These are phyloP conservation scores for Syzygium oleosum DNA, from an alignment of 345 rosid species.

Conservation along the genomic window DNA sequence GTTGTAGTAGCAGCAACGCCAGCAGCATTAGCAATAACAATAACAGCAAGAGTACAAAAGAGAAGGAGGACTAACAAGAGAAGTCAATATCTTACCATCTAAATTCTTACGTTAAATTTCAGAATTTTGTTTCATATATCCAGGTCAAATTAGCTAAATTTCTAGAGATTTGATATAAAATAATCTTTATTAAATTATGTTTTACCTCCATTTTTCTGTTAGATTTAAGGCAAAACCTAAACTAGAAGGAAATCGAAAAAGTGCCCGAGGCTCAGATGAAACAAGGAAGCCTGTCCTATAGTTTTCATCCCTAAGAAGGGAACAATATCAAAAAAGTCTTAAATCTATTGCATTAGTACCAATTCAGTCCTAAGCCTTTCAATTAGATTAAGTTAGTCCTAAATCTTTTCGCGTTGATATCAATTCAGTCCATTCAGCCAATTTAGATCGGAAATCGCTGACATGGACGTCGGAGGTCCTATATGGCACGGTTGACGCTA, in stretches of 20 bases:
- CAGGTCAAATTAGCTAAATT: not conserved
- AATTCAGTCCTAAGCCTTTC: too few species aligned
- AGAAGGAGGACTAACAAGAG: rapidly evolving
- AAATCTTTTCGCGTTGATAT: too few species aligned
- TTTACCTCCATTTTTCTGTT: not conserved
- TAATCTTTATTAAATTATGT: not conserved
- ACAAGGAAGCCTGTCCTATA: not conserved
- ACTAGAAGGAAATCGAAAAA: not conserved
- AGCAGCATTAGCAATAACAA: not conserved
- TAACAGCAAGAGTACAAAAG: not conserved
- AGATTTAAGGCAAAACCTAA: not conserved
- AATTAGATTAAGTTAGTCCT: too few species aligned
- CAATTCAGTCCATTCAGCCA: too few species aligned
- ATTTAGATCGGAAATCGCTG: too few species aligned
- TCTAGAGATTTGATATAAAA: not conserved
- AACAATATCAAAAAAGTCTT: too few species aligned
- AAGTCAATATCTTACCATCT: not conserved
- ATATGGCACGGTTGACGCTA: too few species aligned
- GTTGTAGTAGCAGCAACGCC: too few species aligned
- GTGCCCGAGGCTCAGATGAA: not conserved
- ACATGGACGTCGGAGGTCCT: too few species aligned
- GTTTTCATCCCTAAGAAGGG: too few species aligned
- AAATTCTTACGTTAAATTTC: not conserved
- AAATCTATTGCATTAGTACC: too few species aligned
- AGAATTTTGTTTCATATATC: not conserved